Base-by-base conservation (phyloP, 169 alveolate species). In the Theileria annulata region DNA sequence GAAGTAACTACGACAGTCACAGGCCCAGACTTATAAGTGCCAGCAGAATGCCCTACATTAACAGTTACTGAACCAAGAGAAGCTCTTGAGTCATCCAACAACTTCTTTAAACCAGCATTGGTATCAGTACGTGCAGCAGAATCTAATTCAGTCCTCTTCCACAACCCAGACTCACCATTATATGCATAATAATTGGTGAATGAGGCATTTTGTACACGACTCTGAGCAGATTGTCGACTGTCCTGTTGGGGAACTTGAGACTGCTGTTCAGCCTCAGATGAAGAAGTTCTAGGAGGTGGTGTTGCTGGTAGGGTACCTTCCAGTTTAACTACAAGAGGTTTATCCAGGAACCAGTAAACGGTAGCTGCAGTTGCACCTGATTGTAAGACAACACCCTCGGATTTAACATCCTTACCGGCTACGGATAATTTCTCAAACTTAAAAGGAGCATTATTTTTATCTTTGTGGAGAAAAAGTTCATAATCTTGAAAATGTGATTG, bases 301-400 rank as follows among this genome's bases (percentile, higher is more conserved):
- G 66, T 8, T 21, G 2, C 66, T 13, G 66, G 66, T 25, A 27
- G 0, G 66, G 30, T 56, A 21, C 66, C 66, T 56, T 19, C 31
- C 27, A 56, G 66, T 19, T 56, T 19, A 19, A 56, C 27, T 8
- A 56, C 28, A 4, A 56, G 66, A 21, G 66, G 66, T 8, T 19
- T 0, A 56, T 56, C 31, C 66, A 56, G 66, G 66, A 56, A 56
- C 66, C 66, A 56, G 28, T 56, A 56, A 25, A 56, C 66, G 35
- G 27, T 56, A 19, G 66, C 66, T 2, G 27, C 31, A 8, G 66
- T 5, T 56, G 33, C 30, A 27, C 66, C 66, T 56, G 8, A 10
- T 56, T 21, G 66, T 25, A 21, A 19, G 35, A 0, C 66, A n/a
- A 31, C 30, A 0, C 68, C 68, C 51, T 42, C 51, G 13, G 51